Evolutionary conservation across 2,329 filamentous ascomycete species (phyloP), one percentile per base, ranked within the genome.

Genomic region (Stenocarpella maydis): DNA sequence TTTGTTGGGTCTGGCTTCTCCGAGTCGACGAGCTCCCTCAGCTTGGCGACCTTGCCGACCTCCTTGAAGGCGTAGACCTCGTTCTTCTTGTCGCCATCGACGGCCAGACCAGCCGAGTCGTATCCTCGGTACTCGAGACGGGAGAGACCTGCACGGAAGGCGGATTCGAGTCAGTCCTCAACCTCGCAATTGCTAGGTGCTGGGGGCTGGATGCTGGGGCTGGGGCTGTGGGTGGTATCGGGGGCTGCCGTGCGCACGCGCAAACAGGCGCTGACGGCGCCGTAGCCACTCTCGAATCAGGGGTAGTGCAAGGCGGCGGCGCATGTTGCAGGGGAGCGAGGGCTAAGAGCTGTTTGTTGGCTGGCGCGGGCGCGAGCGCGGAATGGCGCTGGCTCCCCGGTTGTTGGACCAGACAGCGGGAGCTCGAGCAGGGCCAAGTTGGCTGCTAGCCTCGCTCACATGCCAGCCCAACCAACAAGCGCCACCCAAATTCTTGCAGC

Each of bases 1-100:
- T 97, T 97, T 82, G 89, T 92, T 76, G 94, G 86, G 83, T 99
- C 93, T 83, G 94, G 88, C 78, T 94, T 88, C 80, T 90, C 87
- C 80, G 93, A 90, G 68, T 92, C 93, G 77, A 98, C 95, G 82
- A 98, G 91, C 84, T 95, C 86, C 88, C 93, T 97, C 80, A 99
- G 88, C 85, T 97, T 97, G 81, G 91, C 94, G 72, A 99, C 96
- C 90, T 99, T 99, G 87, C 96, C 96, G 73, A 99, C 96, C 86
- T 98, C 96, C 88, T 99, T 99, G 89, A 94, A 98, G 73, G 96
- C 95, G 74, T 93, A 89, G 75, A 98, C 94, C 85, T 98, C 94
- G 78, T 97, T 97, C 88, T 96, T 97, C 90, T 98, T 98, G 88
- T 99, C 93, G 73, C 96, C 96, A 81, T 99, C 96, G 77, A 99